A percentile compares a stretch with the other conserved stretches of the same genome.
Conservation (phyloP, 2,329 filamentous ascomycete genomes). For the Pseudogymnoascus sp. region DNA sequence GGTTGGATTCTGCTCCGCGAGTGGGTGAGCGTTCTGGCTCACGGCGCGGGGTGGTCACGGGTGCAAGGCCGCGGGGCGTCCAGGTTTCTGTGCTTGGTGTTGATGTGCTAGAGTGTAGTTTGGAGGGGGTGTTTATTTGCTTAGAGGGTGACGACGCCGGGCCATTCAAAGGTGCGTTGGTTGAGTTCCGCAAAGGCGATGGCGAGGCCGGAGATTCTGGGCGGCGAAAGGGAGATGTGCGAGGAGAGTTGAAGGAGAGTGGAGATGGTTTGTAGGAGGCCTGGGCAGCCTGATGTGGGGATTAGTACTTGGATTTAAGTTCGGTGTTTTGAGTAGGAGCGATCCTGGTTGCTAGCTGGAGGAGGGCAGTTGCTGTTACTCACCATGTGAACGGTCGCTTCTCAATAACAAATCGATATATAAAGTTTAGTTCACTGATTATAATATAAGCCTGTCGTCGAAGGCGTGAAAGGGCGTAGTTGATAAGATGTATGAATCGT, state of each 20-base stretch:
- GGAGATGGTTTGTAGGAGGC: constrained; percentile 62
- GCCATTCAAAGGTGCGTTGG: constrained; percentile 47
- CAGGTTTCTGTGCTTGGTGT: constrained; percentile 20
- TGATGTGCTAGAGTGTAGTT: constrained; percentile 30
- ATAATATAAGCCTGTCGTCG: neutral
- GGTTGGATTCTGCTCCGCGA: constrained; percentile 21
- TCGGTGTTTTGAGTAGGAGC: constrained; percentile 9
- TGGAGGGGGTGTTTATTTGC: constrained; percentile 32
- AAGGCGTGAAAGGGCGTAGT: constrained; percentile 4
- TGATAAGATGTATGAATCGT: neutral
- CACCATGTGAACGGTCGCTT: constrained; percentile 6
- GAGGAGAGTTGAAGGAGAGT: constrained; percentile 63
- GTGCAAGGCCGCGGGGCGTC: constrained; percentile 28
- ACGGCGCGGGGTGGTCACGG: constrained; percentile 20
- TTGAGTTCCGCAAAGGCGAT: constrained; percentile 54
- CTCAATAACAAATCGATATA: neutral
- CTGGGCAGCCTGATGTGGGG: constrained; percentile 40
- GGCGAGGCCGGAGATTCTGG: constrained; percentile 58
- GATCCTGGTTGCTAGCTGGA: neutral
- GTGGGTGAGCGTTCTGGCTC: constrained; percentile 29
- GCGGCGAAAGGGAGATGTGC: constrained; percentile 57
- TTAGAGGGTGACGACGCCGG: constrained; percentile 37
- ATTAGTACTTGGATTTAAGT: constrained; percentile 1
- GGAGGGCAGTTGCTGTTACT: neutral
- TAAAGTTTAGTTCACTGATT: neutral